Evolutionary conservation across 768 basidiomycete species (phyloP), one percentile per base, ranked within the genome.

Genomic region (Russula ochroleuca): DNA sequence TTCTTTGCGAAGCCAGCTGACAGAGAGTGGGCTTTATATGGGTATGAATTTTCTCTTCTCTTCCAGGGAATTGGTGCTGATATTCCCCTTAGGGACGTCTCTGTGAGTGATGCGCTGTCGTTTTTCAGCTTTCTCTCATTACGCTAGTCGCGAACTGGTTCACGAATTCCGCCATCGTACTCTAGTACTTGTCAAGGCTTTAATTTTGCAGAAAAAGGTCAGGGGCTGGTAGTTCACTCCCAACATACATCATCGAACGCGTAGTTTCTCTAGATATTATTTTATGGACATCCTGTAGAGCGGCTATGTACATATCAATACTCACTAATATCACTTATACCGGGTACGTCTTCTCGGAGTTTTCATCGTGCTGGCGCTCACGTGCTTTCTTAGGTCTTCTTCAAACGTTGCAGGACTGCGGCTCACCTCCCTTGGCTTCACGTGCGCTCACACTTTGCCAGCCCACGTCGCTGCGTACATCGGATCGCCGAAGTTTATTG

Each of bases 231-330:
- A 37, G 54, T 21, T 38, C 52, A 19, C 41, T 28, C 37, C 21
- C 25, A 9, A 59, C n/a, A 31, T n/a, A 3, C 35, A 21, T 14
- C 5, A 38, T 47, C 25, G 5, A 21, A 35, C 19, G 28, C 17
- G 7, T 62, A 43, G 56, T 50, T 23, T 57, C 69, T 49, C 15
- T 71, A 96, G 94, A 90, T 98, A 63, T 89, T 98, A 87, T 95
- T 99, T 74, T 97, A 84, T 70, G 95, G 95, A 7, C 92, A 96
- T 71, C 96, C 96, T 0, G 96, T 98, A 2, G 97, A 99, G 75
- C 86, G 87, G 51, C 77, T 99, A 21, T 98, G 96, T 77, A 98
- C 94, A 28, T 98, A 93, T 72, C 97, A 99, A 73, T 99, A 99
- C 73, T 96, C 94, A 0, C 80, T 98, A n/a, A 83, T 97, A 52